Base-by-base conservation (phyloP, 371 early-diverging fungal species). In the Actinomucor elegans region DNA sequence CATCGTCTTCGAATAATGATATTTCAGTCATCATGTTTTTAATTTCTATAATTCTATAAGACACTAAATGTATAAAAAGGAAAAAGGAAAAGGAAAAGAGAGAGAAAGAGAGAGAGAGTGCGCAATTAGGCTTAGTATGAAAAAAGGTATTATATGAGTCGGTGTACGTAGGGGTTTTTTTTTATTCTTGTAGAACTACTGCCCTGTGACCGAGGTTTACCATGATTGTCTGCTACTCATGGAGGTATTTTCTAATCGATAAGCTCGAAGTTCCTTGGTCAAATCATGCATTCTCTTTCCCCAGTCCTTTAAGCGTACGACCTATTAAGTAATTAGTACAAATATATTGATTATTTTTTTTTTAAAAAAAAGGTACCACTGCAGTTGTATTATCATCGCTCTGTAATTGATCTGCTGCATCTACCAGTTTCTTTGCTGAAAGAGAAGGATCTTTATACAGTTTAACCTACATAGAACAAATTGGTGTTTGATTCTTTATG, bases 221-320 rank as follows among this genome's bases (percentile, higher is more conserved):
- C 79, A 78, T 1, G 71, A 61, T 47, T 78, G 79, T 60, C 79
- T 62, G 51, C 49, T 65, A 29, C 71, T 75, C 79, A 78, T 78
- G 26, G 64, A 43, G 10, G 73, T 62, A 45, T 79, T 87, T 21
- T 83, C 83, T 50, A 86, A 71, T 28, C 86, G 70, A 50, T 82
- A 80, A 42, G 75, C 65, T 28, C 90, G 75, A 44, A 85, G 65
- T 35, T 86, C 88, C 21, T 71, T 77, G 14, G 90, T 88, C 44
- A 83, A 61, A 62, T 90, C 90, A 43, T 78, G 78, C 82, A 90
- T 84, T 33, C 77, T 51, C 26, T 75, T 61, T 15, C 87, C 90
- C 91, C 91, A 91, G n/a, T 81, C 86, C 23, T 86, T 87, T 51
- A 91, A 60, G 38, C 88, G 77, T 26, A 91, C 79, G n/a, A 90